Evolutionary conservation across 305 asterid genomes (phyloP).

Genomic region (Fraxinus velutina): DNA sequence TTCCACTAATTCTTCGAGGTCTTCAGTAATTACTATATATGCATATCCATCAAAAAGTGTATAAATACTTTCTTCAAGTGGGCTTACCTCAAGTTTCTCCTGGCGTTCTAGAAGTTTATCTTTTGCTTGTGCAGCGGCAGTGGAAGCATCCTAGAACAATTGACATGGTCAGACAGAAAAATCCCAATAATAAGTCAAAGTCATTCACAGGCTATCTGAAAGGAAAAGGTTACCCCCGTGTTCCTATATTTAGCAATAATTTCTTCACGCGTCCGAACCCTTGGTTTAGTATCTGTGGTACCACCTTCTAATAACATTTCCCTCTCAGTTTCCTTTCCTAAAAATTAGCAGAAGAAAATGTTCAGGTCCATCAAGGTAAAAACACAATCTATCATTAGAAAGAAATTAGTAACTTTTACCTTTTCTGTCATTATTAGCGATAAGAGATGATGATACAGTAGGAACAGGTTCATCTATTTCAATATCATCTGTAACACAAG

Average conservation of each 20-base stretch:
- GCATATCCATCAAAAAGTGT: neutral
- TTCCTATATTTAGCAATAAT: slow-evolving; percentile 86
- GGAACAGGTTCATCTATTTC: slow-evolving; percentile 58
- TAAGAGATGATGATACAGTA: slow-evolving; percentile 42
- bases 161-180: slow-evolving; percentile 23
- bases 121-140: slow-evolving; percentile 78
- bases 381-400: slow-evolving; percentile 6
- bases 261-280: slow-evolving; percentile 71
- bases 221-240: slow-evolving; percentile 52
- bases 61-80: slow-evolving; percentile 14
- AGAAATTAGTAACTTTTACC: slow-evolving; percentile 33
- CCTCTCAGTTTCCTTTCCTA: slow-evolving; percentile 59
- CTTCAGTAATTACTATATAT: slow-evolving; percentile 1
- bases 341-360: slow-evolving; percentile 20
- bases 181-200: slow-evolving; percentile 16
- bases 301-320: slow-evolving; percentile 74
- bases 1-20: neutral
- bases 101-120: slow-evolving; percentile 79
- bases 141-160: slow-evolving; percentile 63
- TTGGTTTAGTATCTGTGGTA: slow-evolving; percentile 63
- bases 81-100: slow-evolving; percentile 84
- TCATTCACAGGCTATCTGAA: slow-evolving; percentile 19
- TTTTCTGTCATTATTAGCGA: slow-evolving; percentile 32
- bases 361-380: slow-evolving; percentile 19
- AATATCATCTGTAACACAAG: slow-evolving; percentile 57